Evolutionary conservation across 495 filamentous ascomycete genomes (phyloP).

Genomic region (Aspergillus kassunensis): DNA sequence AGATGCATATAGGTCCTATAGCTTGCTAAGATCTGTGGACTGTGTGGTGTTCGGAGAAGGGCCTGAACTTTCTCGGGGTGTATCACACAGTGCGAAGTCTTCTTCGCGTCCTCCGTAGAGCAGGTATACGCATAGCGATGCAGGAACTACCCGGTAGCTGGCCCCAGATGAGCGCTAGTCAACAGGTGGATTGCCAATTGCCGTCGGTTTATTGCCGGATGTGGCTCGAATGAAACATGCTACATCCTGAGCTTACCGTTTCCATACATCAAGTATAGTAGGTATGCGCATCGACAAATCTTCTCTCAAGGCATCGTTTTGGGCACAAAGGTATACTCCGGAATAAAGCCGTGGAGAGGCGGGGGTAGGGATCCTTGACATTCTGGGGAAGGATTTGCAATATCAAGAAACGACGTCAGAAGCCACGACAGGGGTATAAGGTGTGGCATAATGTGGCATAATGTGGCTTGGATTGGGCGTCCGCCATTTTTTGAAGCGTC

Average conservation of each 20-base stretch:
- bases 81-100: background rate
- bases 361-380: background rate
- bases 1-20: background rate
- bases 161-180: background rate
- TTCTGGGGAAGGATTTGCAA: background rate
- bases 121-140: background rate
- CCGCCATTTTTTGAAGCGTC: slow-evolving; percentile 15
- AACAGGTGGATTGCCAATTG: background rate
- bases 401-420: slow-evolving; percentile 2
- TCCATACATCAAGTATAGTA: slow-evolving; percentile 1
- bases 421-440: slow-evolving; percentile 1
- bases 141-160: background rate
- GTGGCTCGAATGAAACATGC: background rate
- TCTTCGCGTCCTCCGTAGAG: background rate
- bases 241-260: background rate
- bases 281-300: no score
- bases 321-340: background rate
- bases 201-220: background rate
- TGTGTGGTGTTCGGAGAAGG: no score
- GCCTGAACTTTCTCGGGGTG: no score
- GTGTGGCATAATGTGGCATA: slow-evolving; percentile 16
- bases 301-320: background rate
- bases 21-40: background rate
- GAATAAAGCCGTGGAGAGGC: background rate
- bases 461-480: slow-evolving; percentile 19